Base-by-base conservation (phyloP, 1,284 basidiomycete species). In the Gastroboletus turbinatus region DNA sequence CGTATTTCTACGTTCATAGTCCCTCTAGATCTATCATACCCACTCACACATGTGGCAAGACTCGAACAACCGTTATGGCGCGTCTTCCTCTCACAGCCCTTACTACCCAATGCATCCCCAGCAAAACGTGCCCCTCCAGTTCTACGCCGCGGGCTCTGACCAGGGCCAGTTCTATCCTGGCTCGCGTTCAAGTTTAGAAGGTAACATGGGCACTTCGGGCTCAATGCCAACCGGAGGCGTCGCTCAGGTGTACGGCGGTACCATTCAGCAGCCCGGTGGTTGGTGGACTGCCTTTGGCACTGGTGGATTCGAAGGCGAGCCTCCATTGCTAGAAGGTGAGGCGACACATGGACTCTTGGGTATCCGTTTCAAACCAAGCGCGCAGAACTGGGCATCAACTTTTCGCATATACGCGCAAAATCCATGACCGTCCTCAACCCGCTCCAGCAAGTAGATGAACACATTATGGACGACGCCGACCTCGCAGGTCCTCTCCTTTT, bases 381-480 rank as follows among this genome's bases (percentile, higher is more conserved):
- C 8, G 27, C 66, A 98, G 96, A 99, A 73, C 86, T 99, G 29
- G 97, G 96, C 45, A 96, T 99, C 73, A 98, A 99, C 75, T 95
- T 98, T 65, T 85, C 87, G 39, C 97, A 99, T 73, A 98, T 99
- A 72, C 82, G 92, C 46, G 87, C 87, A 58, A 99, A 99, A 78
- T 92, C 94, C 16, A 76, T 96, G 74, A 94, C 97, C 0, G 97
- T 99, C 4, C 84, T 99, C 55, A 98, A 98, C 67, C 97, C 97
- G 1, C 76, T 98, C 29, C 84, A 86, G 60, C 81, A 81, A 57
- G 87, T 98, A 56, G 92, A 99, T 65, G 91, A 92, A 59, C 90
- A 87, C 65, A 98, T 99, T 65, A 99, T 99, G 97, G 97, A 99
- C 74, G 97, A 99, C 69, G 95, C 96, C 40, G 97, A 99, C 75